These are phyloP conservation scores for Starmerella scarabaei DNA, from an alignment of 805 yeast genomes.

Conservation along the genomic window DNA sequence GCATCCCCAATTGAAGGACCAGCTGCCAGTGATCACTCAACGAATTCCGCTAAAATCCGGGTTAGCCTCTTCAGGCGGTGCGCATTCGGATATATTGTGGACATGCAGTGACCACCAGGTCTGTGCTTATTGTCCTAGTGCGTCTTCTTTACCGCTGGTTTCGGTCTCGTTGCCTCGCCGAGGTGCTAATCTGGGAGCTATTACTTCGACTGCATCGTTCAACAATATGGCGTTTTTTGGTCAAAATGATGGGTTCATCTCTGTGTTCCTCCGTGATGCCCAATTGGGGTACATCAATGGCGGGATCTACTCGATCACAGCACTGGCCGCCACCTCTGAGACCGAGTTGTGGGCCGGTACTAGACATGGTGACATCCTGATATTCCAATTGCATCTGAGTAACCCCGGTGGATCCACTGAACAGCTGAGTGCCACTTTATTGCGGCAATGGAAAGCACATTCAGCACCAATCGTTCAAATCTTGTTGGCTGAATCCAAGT, in stretches of 20 bases:
- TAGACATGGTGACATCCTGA: constrained; percentile 28
- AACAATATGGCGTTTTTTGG: constrained; percentile 28
- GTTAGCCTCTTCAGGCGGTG: constrained; percentile 6
- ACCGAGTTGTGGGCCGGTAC: constrained; percentile 29
- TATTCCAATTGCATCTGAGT: constrained; percentile 22
- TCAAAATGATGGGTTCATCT: constrained; percentile 30
- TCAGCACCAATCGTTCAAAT: constrained; percentile 21
- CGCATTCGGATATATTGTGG: constrained; percentile 23
- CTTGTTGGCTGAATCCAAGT: constrained; percentile 8
- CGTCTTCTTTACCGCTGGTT: constrained; percentile 7
- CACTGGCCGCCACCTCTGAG: constrained; percentile 18
- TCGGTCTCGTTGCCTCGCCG: constrained; percentile 14
- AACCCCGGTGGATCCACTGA: background rate
- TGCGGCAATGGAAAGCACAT: constrained; percentile 31
- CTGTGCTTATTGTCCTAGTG: constrained; percentile 24
- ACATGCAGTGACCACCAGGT: constrained; percentile 26
- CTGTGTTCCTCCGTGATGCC: constrained; percentile 23
- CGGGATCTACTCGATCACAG: constrained; percentile 25
- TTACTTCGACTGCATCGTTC: constrained; percentile 17
- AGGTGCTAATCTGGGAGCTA: constrained; percentile 14
- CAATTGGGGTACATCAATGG: constrained; percentile 24
- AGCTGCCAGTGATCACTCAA: constrained; percentile 16
- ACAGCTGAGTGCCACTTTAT: constrained; percentile 25
- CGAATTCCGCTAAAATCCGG: constrained; percentile 2
- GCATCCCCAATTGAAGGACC: constrained; percentile 17